Percentiles rank a stretch among this genome's conserved stretches.
Evolutionary conservation across 1,284 basidiomycete genomes (phyloP).

Genomic region (Trichosporon ovoides): DNA sequence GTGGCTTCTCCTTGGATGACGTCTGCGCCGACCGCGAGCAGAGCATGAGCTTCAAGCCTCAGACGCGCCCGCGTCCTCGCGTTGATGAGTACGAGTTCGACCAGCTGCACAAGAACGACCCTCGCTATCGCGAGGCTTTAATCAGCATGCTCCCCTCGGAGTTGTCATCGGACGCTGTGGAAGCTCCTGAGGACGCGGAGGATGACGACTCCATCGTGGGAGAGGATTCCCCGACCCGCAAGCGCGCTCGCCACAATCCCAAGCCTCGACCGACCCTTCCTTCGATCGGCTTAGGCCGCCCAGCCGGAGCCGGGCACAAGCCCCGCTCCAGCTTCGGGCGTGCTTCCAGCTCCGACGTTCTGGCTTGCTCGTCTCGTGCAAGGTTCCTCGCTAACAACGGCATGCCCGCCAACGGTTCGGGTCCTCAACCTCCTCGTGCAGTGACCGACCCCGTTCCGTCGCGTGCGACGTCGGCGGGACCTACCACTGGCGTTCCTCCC

Average conservation of each 20-base stretch:
- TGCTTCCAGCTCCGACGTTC: slow-evolving; percentile 20
- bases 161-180: slow-evolving; percentile 22
- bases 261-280: slow-evolving; percentile 19
- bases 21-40: slow-evolving; percentile 23
- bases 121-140: slow-evolving; percentile 22
- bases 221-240: slow-evolving; percentile 23
- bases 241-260: slow-evolving; percentile 17
- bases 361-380: slow-evolving; percentile 22
- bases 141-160: slow-evolving; percentile 23
- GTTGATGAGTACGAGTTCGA: slow-evolving; percentile 20
- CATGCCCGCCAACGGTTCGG: neutral
- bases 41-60: slow-evolving; percentile 23
- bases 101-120: slow-evolving; percentile 24
- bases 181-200: slow-evolving; percentile 19
- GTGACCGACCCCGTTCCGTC: slow-evolving; percentile 21
- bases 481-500: slow-evolving; percentile 5
- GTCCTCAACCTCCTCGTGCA: slow-evolving; percentile 4
- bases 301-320: slow-evolving; percentile 11
- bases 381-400: slow-evolving; percentile 16
- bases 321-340: slow-evolving; percentile 21
- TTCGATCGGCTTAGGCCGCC: slow-evolving; percentile 19
- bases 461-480: slow-evolving; percentile 19
- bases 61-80: slow-evolving; percentile 13
- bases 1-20: slow-evolving; percentile 23
- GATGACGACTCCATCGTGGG: slow-evolving; percentile 19